Evolutionary conservation across 2,329 filamentous ascomycete genomes (phyloP), one percentile per base, ranked within the genome.

Genomic region (Tolypocladium tundrense): DNA sequence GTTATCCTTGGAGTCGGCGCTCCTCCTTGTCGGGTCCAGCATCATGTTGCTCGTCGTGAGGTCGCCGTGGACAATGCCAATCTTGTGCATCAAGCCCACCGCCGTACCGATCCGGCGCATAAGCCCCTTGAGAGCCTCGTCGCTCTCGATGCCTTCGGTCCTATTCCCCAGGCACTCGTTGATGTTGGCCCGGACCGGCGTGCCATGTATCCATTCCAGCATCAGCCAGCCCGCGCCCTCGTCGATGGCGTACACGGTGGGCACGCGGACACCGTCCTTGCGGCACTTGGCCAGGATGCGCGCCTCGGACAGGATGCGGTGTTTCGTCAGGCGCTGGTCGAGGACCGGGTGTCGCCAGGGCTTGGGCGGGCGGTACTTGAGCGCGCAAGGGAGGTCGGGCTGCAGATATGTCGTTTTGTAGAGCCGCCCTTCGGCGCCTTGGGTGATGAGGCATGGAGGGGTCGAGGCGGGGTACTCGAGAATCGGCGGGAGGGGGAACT

Each of bases 1-100:
- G 10, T 65, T 62, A 6, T 63, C 57, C 7, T 55, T 63, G 14
- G 63, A 66, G 39, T 54, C 60, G 19, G 57, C 60, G 50, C 59
- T 50, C n/a, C 64, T 62, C 45, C 62, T 33, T 57, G 65, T 57
- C 60, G 67, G 68, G 16, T 79, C 77, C 64, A 97, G 70, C 87
- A 99, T 97, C 76, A 99, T 81, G 74, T 99, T 99, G 75, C 92
- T 97, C 62, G 92, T 99, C 60, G 94, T 99, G 75, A 99, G 74
- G 75, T 99, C 94, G 45, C 94, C 94, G 75, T 99, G 94, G 59
- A 96, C 86, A 58, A 97, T 83, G 19, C 93, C 93, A n/a, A 85
- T 80, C 57, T 80, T 82, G 77, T 99, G 94, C 77, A 99, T 77
- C 57, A 72, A 80, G 9, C 88, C 91, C 19, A 96, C 82, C 2